Percentiles rank a stretch among this genome's conserved stretches.
Evolutionary conservation across 148 eudicot genomes (phyloP).

Genomic region (Rhododendron mucronatum): DNA sequence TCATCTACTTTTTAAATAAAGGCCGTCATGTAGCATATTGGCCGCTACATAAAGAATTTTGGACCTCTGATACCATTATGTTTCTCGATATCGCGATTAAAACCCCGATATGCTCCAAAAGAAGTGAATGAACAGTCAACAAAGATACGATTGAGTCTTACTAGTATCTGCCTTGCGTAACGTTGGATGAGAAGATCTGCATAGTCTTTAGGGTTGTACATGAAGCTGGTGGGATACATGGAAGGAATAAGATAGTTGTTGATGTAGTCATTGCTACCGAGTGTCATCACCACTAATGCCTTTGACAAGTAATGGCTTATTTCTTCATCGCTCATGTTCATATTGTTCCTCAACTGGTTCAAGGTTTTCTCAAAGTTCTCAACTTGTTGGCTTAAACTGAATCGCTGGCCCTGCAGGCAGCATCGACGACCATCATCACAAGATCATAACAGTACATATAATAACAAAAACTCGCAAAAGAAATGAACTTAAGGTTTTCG

Average conservation of each 20-base stretch:
- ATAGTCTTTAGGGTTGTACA: slow-evolving; percentile 47
- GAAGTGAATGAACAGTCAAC: neutral
- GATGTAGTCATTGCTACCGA: slow-evolving; percentile 85
- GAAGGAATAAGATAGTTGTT: slow-evolving; percentile 56
- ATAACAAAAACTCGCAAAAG: too few relatives aligned
- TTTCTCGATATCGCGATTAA: too few relatives aligned
- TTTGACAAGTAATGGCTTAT: slow-evolving; percentile 36
- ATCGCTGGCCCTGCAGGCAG: slow-evolving; percentile 52
- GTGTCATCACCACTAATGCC: slow-evolving; percentile 47
- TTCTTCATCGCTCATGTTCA: slow-evolving; percentile 33
- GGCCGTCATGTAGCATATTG: too few relatives aligned
- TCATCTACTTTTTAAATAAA: neutral
- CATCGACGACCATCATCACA: neutral
- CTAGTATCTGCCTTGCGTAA: slow-evolving; percentile 47
- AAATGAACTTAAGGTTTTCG: neutral
- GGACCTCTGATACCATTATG: too few relatives aligned
- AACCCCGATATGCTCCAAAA: neutral
- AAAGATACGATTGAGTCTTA: slow-evolving; percentile 14
- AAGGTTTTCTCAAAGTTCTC: slow-evolving; percentile 47
- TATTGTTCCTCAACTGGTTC: slow-evolving; percentile 30
- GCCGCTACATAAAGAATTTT: too few relatives aligned
- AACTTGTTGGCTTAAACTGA: slow-evolving; percentile 56
- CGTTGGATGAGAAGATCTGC: slow-evolving; percentile 56
- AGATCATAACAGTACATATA: neutral
- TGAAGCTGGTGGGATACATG: slow-evolving; percentile 35